A percentile compares a stretch with the other conserved stretches of the same genome.
These are phyloP conservation scores for Yamadazyma laniorum DNA, from an alignment of 805 yeast species.

Conservation along the genomic window DNA sequence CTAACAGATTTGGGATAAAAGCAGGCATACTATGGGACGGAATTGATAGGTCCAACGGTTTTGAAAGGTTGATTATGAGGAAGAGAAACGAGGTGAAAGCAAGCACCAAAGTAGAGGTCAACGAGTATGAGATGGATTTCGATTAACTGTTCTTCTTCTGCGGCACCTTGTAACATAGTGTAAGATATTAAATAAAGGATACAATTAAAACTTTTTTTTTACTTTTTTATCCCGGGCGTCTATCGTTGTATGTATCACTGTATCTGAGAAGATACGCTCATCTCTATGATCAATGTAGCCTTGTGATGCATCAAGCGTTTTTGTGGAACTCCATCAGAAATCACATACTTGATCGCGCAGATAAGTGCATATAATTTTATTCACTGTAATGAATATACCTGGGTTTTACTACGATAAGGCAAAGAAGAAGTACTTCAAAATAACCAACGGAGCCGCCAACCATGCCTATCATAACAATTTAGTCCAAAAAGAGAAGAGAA, in stretches of 20 bases:
- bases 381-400: conserved; percentile 23
- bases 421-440: conserved; percentile 29
- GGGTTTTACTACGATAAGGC: conserved; percentile 31
- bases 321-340: too few relatives aligned
- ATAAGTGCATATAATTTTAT: too few relatives aligned
- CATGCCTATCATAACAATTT: conserved; percentile 28
- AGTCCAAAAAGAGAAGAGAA: conserved; percentile 23
- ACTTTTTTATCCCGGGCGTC: too few relatives aligned
- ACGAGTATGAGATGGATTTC: conserved; percentile 19
- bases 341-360: too few relatives aligned
- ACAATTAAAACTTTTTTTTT: too few relatives aligned
- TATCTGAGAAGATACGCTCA: too few relatives aligned
- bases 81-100: conserved; percentile 24
- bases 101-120: conserved; percentile 28
- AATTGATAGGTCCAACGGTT: conserved; percentile 84
- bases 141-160: conserved; percentile 9
- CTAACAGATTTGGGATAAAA: conserved; percentile 69
- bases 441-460: conserved; percentile 27
- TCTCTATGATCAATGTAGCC: too few relatives aligned
- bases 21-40: conserved; percentile 90
- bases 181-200: too few relatives aligned
- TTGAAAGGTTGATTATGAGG: conserved; percentile 62
- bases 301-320: too few relatives aligned
- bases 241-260: too few relatives aligned
- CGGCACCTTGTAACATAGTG: not conserved